A percentile compares a stretch with the other conserved stretches of the same genome.
Evolutionary conservation across 805 yeast genomes (phyloP).

Genomic region (Yarrowia alimentaria): DNA sequence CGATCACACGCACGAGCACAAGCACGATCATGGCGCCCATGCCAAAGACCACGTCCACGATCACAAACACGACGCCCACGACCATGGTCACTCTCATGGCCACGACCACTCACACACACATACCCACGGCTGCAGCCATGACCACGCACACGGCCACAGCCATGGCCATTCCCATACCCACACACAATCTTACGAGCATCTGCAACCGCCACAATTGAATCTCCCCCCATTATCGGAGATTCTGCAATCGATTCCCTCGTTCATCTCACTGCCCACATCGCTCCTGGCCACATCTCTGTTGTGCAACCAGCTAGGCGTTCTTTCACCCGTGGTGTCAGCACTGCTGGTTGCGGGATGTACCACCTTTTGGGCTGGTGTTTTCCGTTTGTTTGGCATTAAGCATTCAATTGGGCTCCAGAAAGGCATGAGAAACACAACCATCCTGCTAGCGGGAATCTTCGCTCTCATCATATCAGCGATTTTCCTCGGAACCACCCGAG

Average conservation of each 20-base stretch:
- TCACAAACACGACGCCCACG: not conserved
- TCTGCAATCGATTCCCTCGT: slow-evolving; percentile 38
- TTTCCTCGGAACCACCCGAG: slow-evolving; percentile 33
- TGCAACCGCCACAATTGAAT: too few species aligned
- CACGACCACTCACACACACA: slow-evolving; percentile 2
- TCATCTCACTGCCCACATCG: slow-evolving; percentile 38
- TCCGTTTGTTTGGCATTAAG: slow-evolving; percentile 30
- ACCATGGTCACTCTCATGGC: slow-evolving; percentile 4
- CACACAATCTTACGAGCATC: not conserved
- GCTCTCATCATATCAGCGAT: slow-evolving; percentile 32
- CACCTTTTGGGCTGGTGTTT: slow-evolving; percentile 33
- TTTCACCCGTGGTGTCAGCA: slow-evolving; percentile 28
- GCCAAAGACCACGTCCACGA: slow-evolving; percentile 4
- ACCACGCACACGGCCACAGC: not conserved
- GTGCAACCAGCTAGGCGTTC: slow-evolving; percentile 26
- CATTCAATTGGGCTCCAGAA: slow-evolving; percentile 2
- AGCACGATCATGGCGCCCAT: slow-evolving; percentile 5
- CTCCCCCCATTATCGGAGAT: slow-evolving; percentile 6
- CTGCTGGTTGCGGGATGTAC: slow-evolving; percentile 34
- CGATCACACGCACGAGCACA: slow-evolving; percentile 1
- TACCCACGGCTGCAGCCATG: not conserved
- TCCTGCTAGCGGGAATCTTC: slow-evolving; percentile 31
- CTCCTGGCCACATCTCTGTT: slow-evolving; percentile 35
- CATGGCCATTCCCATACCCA: slow-evolving; percentile 6
- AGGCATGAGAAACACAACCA: slow-evolving; percentile 29